These are phyloP conservation scores for Microbotryum silenes-acaulis DNA, from an alignment of 1,284 basidiomycete genomes.

Conservation along the genomic window DNA sequence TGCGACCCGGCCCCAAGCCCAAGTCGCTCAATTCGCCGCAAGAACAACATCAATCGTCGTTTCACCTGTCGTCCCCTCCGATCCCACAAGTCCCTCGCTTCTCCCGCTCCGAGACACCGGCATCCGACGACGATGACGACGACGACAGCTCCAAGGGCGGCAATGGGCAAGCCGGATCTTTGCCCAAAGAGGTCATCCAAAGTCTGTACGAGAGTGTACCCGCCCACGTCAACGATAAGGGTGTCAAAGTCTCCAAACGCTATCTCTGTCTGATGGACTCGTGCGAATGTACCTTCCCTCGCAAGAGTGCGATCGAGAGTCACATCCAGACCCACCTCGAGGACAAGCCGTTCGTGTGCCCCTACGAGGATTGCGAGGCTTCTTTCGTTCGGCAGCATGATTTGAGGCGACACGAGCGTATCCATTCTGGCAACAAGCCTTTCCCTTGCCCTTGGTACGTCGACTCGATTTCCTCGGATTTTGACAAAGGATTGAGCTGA, in stretches of 20 bases:
- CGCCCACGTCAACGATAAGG: constrained; percentile 13
- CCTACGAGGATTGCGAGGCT: constrained; percentile 39
- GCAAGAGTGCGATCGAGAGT: constrained; percentile 45
- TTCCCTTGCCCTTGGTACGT: constrained; percentile 45
- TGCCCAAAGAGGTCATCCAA: constrained; percentile 29
- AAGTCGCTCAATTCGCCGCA: constrained; percentile 25
- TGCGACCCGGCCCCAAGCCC: constrained; percentile 29
- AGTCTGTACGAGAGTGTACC: constrained; percentile 28
- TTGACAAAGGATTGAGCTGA: not conserved
- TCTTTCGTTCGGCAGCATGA: constrained; percentile 47
- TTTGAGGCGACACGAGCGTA: constrained; percentile 44
- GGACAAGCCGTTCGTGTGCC: constrained; percentile 47
- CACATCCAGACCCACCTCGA: constrained; percentile 49
- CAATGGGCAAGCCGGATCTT: constrained; percentile 7
- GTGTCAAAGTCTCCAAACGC: constrained; percentile 26
- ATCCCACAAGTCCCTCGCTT: constrained; percentile 15
- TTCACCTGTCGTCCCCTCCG: constrained; percentile 25
- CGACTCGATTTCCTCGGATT: not conserved
- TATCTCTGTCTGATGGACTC: constrained; percentile 44
- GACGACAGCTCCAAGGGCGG: constrained; percentile 7
- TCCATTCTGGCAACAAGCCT: constrained; percentile 44
- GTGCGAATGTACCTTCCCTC: constrained; percentile 44
- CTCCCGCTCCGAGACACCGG: constrained; percentile 19
- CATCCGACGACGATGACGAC: constrained; percentile 2
- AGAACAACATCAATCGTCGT: constrained; percentile 23